Conservation (phyloP, 345 rosid species). For the Rhodomyrtus tomentosa region DNA sequence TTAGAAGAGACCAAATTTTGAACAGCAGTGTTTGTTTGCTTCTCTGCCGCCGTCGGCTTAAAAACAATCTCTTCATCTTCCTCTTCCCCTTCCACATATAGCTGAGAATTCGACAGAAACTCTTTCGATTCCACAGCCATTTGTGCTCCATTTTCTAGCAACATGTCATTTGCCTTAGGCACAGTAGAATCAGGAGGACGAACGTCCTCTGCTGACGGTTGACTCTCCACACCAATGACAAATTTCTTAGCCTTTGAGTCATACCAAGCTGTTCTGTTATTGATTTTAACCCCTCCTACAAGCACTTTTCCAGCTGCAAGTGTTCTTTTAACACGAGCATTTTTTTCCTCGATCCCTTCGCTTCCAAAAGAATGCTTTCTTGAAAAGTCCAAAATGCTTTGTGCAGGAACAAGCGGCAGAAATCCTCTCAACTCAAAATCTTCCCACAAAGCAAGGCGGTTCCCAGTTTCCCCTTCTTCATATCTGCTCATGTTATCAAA, state of each 20-base stretch:
- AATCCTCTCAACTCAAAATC: conserved; percentile 92
- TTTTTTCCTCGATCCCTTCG: conserved; percentile 57
- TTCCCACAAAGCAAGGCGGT: conserved; percentile 85
- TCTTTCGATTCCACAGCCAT: conserved; percentile 13
- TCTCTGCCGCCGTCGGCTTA: conserved; percentile 64
- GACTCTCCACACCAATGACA: conserved; percentile 45
- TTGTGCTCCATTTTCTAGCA: conserved; percentile 20
- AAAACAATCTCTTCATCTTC: conserved; percentile 96
- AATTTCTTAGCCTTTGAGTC: conserved; percentile 66
- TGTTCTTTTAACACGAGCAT: conserved; percentile 62
- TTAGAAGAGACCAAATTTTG: conserved; percentile 25
- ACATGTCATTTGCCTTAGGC: conserved; percentile 11
- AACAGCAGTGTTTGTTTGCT: conserved; percentile 31
- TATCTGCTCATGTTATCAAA: conserved; percentile 80
- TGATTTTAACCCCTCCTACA: conserved; percentile 43
- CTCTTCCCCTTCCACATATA: conserved; percentile 49
- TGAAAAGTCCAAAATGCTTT: conserved; percentile 75
- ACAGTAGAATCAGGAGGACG: conserved; percentile 12
- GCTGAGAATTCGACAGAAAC: conserved; percentile 20
- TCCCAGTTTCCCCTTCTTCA: conserved; percentile 88
- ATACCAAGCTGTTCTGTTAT: conserved; percentile 45
- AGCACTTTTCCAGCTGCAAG: conserved; percentile 84
- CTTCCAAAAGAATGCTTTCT: conserved; percentile 54
- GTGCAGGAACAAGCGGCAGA: conserved; percentile 80
- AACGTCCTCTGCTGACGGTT: conserved; percentile 22